Percentiles rank a stretch among this genome's conserved stretches.
These are phyloP conservation scores for Globisporangium perplexum DNA, from an alignment of 352 stramenopile species.

Conservation along the genomic window DNA sequence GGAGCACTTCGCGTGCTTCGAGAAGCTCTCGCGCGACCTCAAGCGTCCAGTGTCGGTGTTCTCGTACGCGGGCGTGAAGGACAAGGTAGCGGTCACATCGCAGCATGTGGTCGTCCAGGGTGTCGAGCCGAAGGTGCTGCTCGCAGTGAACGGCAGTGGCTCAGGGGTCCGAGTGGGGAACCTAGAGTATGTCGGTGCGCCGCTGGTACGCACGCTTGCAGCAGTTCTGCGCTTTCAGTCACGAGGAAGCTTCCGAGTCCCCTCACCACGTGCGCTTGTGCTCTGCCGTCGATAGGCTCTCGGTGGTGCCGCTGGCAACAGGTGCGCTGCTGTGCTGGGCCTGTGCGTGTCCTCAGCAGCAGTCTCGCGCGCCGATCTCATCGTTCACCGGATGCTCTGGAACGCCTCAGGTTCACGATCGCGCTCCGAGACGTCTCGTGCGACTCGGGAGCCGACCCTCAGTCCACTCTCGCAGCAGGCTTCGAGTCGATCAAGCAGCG, in stretches of 20 bases:
- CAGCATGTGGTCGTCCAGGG: conserved; percentile 58
- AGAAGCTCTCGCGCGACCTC: conserved; percentile 39
- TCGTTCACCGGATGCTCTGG: not conserved
- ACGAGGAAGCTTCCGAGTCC: too few species aligned
- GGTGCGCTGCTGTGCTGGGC: conserved; percentile 15
- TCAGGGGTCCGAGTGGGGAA: conserved; percentile 34
- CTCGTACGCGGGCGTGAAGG: conserved; percentile 66
- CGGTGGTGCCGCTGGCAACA: conserved; percentile 48
- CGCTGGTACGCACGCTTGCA: conserved; percentile 31
- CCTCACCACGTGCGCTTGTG: not conserved
- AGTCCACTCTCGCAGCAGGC: conserved; percentile 14
- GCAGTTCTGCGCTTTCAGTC: not conserved
- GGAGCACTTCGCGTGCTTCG: conserved; percentile 70
- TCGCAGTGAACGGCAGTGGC: conserved; percentile 26
- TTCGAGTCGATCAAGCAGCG: conserved; percentile 24
- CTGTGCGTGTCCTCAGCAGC: too few species aligned
- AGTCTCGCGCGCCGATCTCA: not conserved
- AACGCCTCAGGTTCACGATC: conserved; percentile 40
- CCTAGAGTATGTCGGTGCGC: conserved; percentile 39
- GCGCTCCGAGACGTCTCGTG: conserved; percentile 29
- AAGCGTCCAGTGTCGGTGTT: conserved; percentile 47
- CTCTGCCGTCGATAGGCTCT: conserved; percentile 22
- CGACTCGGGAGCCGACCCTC: conserved; percentile 10
- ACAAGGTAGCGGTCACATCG: conserved; percentile 65
- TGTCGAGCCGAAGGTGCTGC: conserved; percentile 32